Evolutionary conservation across 331 rosid species (phyloP).

Genomic region (Dryas integrifolia): DNA sequence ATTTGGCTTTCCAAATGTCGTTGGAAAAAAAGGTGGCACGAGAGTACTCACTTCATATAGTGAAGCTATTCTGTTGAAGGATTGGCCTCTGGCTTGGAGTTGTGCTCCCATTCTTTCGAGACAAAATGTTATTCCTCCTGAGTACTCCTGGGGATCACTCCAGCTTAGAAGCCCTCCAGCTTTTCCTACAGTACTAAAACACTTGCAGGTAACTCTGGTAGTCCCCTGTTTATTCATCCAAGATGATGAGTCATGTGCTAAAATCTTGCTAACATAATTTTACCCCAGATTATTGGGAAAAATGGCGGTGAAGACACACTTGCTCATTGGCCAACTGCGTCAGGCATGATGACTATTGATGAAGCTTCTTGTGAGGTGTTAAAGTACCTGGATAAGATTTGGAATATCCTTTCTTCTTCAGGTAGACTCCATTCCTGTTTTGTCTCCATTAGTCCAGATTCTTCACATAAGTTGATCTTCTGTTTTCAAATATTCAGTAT

Average conservation of each 20-base stretch:
- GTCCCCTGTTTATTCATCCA: conserved; percentile 18
- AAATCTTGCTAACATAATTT: conserved; percentile 27
- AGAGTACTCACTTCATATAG: conserved; percentile 81
- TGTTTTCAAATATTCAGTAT: background rate
- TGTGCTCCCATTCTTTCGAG: conserved; percentile 79
- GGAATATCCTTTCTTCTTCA: conserved; percentile 80
- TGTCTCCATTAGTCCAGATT: background rate
- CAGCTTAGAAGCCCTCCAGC: conserved; percentile 87
- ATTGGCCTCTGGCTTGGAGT: conserved; percentile 98
- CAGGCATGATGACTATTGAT: conserved; percentile 76
- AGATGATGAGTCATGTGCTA: conserved; percentile 17
- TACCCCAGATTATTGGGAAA: conserved; percentile 66
- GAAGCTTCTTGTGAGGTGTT: conserved; percentile 85
- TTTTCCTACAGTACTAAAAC: conserved; percentile 73
- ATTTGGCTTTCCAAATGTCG: conserved; percentile 75
- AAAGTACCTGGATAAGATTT: conserved; percentile 72
- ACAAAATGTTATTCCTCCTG: conserved; percentile 72
- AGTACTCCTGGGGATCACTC: conserved; percentile 89
- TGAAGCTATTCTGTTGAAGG: conserved; percentile 78
- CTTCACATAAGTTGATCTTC: conserved; percentile 7
- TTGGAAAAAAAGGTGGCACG: conserved; percentile 62
- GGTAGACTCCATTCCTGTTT: conserved; percentile 41
- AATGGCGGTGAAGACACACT: conserved; percentile 96
- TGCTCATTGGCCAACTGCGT: conserved; percentile 89
- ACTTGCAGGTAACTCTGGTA: conserved; percentile 63